Percentiles rank a stretch among this genome's conserved stretches.
These are phyloP conservation scores for Blastocystis sp. DNA, from an alignment of 352 stramenopile genomes.

Conservation along the genomic window DNA sequence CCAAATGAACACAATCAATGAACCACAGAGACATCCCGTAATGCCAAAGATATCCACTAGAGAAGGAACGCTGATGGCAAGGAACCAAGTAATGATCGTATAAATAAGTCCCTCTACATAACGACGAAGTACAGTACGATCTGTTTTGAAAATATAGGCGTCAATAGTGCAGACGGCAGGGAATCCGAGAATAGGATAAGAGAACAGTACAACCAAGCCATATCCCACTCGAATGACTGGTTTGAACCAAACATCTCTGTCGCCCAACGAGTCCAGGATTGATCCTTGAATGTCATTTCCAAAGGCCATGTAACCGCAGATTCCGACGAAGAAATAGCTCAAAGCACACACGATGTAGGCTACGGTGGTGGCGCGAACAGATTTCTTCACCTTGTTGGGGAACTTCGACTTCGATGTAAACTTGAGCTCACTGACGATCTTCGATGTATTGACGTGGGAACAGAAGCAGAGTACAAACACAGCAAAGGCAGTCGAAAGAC, in stretches of 20 bases:
- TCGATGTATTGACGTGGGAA: conserved; percentile 33
- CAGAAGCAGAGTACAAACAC: conserved; percentile 50
- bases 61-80: background rate
- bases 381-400: conserved; percentile 8
- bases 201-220: conserved; percentile 49
- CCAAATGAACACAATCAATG: conserved; percentile 20
- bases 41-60: conserved; percentile 17
- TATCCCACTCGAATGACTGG: conserved; percentile 34
- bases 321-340: conserved; percentile 32
- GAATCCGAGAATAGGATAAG: conserved; percentile 48
- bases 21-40: conserved; percentile 18
- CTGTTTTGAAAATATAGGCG: background rate
- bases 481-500: conserved; percentile 35
- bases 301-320: conserved; percentile 55
- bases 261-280: conserved; percentile 19
- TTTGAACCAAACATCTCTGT: conserved; percentile 22
- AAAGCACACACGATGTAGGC: conserved; percentile 17
- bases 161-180: background rate
- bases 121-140: background rate
- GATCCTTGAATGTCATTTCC: conserved; percentile 18
- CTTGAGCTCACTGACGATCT: background rate
- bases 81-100: background rate
- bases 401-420: conserved; percentile 32
- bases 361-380: background rate
- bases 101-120: conserved; percentile 20